Conservation (phyloP, 345 rosid genomes). For the Physaria fendleri region DNA sequence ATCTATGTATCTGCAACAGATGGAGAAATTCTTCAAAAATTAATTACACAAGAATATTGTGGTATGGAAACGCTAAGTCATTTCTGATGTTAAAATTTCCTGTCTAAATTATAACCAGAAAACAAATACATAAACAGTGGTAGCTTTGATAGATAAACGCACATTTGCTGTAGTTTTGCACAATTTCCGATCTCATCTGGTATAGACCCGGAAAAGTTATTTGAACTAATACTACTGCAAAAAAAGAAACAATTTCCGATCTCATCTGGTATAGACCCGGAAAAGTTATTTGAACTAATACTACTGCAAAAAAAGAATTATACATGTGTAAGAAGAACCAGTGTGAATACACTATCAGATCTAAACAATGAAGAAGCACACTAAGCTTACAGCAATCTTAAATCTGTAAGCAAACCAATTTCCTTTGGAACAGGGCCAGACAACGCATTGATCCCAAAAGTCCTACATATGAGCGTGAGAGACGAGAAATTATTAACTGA, state of each 20-base stretch:
- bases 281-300: too few species aligned
- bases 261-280: too few species aligned
- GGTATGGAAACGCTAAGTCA: background rate
- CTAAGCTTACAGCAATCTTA: slow-evolving; percentile 39
- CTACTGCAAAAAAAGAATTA: too few species aligned
- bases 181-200: slow-evolving; percentile 62
- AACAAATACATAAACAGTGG: background rate
- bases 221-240: slow-evolving; percentile 34
- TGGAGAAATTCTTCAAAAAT: background rate
- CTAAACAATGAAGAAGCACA: background rate
- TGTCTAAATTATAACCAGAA: background rate
- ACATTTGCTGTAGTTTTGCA: slow-evolving; percentile 43
- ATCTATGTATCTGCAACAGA: slow-evolving; percentile 36
- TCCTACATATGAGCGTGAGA: slow-evolving; percentile 24
- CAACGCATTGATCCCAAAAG: slow-evolving; percentile 40
- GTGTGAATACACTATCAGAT: background rate
- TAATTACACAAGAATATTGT: too few species aligned
- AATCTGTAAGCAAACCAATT: slow-evolving; percentile 50
- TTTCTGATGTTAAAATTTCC: background rate
- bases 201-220: slow-evolving; percentile 62
- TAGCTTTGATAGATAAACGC: slow-evolving; percentile 21
- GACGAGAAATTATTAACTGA: background rate
- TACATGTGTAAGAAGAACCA: background rate
- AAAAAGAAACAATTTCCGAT: too few species aligned
- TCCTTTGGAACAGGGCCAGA: slow-evolving; percentile 61